Percentiles rank a stretch among this genome's conserved stretches.
These are phyloP conservation scores for Polymyxa betae DNA, from an alignment of 208 protist species.

Conservation along the genomic window DNA sequence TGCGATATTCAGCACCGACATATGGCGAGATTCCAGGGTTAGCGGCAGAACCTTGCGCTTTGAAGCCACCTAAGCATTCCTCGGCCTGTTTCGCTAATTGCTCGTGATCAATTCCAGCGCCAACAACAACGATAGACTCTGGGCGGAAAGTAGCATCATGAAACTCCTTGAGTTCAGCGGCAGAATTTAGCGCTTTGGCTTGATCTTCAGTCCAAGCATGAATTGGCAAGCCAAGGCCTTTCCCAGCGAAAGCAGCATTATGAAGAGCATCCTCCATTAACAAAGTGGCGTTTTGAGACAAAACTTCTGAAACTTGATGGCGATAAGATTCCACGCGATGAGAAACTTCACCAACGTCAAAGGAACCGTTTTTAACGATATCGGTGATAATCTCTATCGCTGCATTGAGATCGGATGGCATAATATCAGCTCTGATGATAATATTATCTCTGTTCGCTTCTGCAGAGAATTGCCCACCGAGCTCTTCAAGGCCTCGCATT, in stretches of 20 bases:
- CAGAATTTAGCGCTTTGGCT: neutral
- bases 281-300: neutral
- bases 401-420: slow-evolving; percentile 1
- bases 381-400: slow-evolving; percentile 15
- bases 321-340: neutral
- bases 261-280: neutral
- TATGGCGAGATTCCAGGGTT: slow-evolving; percentile 23
- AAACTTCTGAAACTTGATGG: neutral
- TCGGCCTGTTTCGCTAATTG: slow-evolving; percentile 62
- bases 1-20: neutral
- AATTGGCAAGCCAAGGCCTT: slow-evolving; percentile 17
- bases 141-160: slow-evolving; percentile 17
- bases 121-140: slow-evolving; percentile 64
- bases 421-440: neutral
- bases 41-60: neutral
- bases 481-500: neutral
- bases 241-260: neutral
- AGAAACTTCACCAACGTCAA: neutral
- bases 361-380: neutral
- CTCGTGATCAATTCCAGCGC: slow-evolving; percentile 68
- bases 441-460: slow-evolving; percentile 17
- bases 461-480: slow-evolving; percentile 47
- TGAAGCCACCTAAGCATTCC: slow-evolving; percentile 59
- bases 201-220: neutral
- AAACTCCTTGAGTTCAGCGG: slow-evolving; percentile 18